Base-by-base conservation (phyloP, 2,329 filamentous ascomycete genomes). In the Alternaria viburni region DNA sequence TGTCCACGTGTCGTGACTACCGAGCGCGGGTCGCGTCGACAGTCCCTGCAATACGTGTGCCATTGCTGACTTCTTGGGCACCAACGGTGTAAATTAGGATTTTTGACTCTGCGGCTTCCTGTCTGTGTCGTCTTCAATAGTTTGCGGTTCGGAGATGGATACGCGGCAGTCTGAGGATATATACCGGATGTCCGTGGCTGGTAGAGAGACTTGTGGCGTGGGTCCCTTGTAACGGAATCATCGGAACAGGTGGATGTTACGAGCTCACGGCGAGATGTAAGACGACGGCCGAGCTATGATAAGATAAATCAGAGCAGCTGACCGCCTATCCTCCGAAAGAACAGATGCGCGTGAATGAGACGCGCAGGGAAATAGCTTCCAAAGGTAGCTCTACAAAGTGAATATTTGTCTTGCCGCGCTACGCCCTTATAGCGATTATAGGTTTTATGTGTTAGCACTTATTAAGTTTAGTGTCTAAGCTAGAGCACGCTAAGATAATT, bases 21-120 rank as follows among this genome's bases (percentile, higher is more conserved):
- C 62, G 6, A 62, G 62, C 13, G 50, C 64, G 36, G 64, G 68
- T 58, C 55, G 64, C 25, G 59, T 67, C 17, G 74, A 64, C n/a
- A 76, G 71, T n/a, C 74, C 74, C 41, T 70, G 66, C 43, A 77
- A 70, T 30, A 71, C 74, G 56, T 77, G 69, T 23, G 72, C 59
- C 64, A 75, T 73, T 49, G 70, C 66, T 21, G 71, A 74, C 56
- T 67, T 61, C 50, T 67, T 67, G 25, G 66, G 49, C 11, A 65
- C 69, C 19, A 69, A 43, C 25, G 66, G 66, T 25, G 61, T 66
- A 21, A 69, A 30, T 51, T 69, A 58, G 45, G 64, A 41, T 23
- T 61, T 58, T 13, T 61, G 58, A 54, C 54, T 52, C 17, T 51
- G 28, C n/a, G 51, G 57, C 50, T 51, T 60, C 54, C 49, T 54